Evolutionary conservation across 257 asterid species (phyloP), one percentile per base, ranked within the genome.

Genomic region (Lycium barbarum): DNA sequence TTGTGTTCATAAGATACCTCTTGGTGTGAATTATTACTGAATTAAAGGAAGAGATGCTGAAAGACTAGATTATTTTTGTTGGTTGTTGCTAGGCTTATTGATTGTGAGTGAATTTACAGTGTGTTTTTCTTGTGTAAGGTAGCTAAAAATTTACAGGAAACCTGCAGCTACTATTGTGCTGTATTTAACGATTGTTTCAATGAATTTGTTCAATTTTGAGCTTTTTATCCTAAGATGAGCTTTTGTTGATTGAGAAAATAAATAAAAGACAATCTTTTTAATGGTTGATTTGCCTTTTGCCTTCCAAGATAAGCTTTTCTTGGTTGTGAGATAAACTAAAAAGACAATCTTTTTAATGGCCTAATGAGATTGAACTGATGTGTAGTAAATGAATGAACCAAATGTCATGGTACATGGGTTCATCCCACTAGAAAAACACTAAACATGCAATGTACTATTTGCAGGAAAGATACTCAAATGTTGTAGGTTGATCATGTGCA

Each of bases 131-230:
- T 81, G 59, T 65, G 18, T 26, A 26, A 78, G 61, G 81, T 20
- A 73, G 22, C 40, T 17, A 73, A 73, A 73, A 20, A 55, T 45
- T 47, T n/a, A 73, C 80, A 73, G 40, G 59, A n/a, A 73, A 47
- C 36, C 80, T 73, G 81, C 47, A 45, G 81, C 11, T 26, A 22
- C 81, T 49, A 17, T 74, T 22, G 61, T 74, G 22, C n/a, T n/a
- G 4, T 78, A 10, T 78, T 78, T 78, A 8, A 26, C 45, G 17
- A 53, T 78, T 78, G 17, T 78, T 54, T 78, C 82, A 53, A 78
- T 53, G 82, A 51, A 78, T 78, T 26, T 78, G 82, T 78, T 78
- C 9, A 13, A 9, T 5, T 40, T 72, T 26, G 36, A 0, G 22
- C 2, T 38, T 12, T 73, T 45, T 9, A 7, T 74, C 20, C 40